Base-by-base conservation (phyloP, 495 filamentous ascomycete species). In the Aspergillus affinis region DNA sequence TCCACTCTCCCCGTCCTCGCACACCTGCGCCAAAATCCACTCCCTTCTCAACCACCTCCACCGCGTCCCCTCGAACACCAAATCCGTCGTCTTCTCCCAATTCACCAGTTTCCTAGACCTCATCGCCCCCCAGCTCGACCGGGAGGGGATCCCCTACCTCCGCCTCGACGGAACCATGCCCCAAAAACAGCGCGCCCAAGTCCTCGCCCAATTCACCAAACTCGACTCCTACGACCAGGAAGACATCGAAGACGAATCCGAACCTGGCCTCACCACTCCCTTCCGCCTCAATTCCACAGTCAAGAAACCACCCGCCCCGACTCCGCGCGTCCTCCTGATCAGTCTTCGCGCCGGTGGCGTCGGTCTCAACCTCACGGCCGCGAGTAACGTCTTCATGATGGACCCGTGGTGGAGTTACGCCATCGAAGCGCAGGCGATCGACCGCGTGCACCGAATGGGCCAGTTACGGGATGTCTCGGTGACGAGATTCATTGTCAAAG, bases 371-470 rank as follows among this genome's bases (percentile, higher is more conserved):
- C 79, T 99, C 48, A 97, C 93, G 4, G 84, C 84, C 55, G 94
- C 94, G 17, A 90, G 86, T 63, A 79, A 89, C 55, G 95, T 98
- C 12, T 97, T 88, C 71, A 92, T 99, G 89, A 97, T 97, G 93
- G 95, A 99, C 73, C 93, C 95, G 0, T 99, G 95, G 95, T 99
- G 95, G 95, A 94, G 90, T 62, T 97, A 90, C 71, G 93, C 95
- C 4, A 86, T 98, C 23, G 95, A 99, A 72, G 91, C 92, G 10
- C 95, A 99, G 71, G 95, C 95, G 23, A 97, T 99, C 63, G 95
- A 99, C 77, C 89, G 95, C 4, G 92, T 99, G n/a, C 95, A 99
- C 75, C 86, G 95, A 9, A 97, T 99, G 93, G 95, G 95, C 0
- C 95, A 99, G 70, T 83, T 87, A 30, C 83, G 87, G 30, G 90